These are phyloP conservation scores for Heritiera fomes DNA, from an alignment of 345 rosid genomes.

Conservation along the genomic window DNA sequence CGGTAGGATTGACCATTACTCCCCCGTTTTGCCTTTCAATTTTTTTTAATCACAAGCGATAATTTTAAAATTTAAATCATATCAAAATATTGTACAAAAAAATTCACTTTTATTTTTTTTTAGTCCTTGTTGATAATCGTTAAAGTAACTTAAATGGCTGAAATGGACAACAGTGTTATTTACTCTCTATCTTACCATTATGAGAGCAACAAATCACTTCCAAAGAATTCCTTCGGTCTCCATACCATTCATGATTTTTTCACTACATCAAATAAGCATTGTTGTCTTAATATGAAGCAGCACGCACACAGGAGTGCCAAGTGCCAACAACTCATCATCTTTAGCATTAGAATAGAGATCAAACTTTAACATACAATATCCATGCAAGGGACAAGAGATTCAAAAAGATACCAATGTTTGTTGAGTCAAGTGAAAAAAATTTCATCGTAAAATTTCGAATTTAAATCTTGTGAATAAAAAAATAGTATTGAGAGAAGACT, in stretches of 20 bases:
- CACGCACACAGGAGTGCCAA: not conserved
- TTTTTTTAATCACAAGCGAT: too few species aligned
- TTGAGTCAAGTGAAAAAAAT: too few species aligned
- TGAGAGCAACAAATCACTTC: not conserved
- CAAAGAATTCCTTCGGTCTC: not conserved
- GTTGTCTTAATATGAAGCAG: not conserved
- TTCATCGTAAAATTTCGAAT: too few species aligned
- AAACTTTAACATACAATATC: too few species aligned
- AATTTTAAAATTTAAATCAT: too few species aligned
- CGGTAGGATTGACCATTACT: slow-evolving; percentile 15
- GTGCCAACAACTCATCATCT: not conserved
- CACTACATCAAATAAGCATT: not conserved
- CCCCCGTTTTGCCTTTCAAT: slow-evolving; percentile 11
- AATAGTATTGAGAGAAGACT: too few species aligned
- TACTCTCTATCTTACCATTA: not conserved
- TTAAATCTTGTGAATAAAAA: too few species aligned
- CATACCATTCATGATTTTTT: not conserved
- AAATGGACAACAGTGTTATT: slow-evolving; percentile 8
- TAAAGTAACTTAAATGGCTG: not conserved
- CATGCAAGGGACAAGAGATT: not conserved
- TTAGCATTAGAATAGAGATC: too few species aligned
- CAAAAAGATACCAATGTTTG: not conserved
- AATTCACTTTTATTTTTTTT: too few species aligned
- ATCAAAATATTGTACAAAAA: too few species aligned
- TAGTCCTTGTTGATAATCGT: too few species aligned